phyloP scores from a whole-genome alignment of 768 basidiomycete species.

The Suillus spraguei region DNA sequence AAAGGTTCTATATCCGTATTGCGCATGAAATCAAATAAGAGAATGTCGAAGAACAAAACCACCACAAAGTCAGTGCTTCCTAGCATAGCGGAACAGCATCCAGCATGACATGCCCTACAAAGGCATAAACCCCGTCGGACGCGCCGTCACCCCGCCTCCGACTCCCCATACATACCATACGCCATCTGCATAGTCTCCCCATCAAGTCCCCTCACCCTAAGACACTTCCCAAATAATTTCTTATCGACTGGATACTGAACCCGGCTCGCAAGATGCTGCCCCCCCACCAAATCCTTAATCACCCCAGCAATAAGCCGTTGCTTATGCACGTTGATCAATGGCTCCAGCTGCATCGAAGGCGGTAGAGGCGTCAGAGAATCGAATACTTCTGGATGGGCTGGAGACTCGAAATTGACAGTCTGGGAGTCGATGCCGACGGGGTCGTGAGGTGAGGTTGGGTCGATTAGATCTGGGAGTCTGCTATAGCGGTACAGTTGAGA shows the following conservation, averaged over 20 bases:
- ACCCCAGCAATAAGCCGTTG: conserved; percentile 80
- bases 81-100: neutral
- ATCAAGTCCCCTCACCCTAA: conserved; percentile 70
- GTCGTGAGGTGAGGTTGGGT: conserved; percentile 78
- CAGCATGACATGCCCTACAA: conserved; percentile 15
- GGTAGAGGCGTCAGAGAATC: conserved; percentile 71
- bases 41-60: neutral
- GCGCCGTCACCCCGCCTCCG: conserved; percentile 11
- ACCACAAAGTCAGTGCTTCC: neutral
- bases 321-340: conserved; percentile 88
- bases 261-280: conserved; percentile 79
- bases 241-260: conserved; percentile 73
- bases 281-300: conserved; percentile 79
- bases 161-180: conserved; percentile 37
- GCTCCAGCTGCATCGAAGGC: conserved; percentile 77
- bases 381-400: conserved; percentile 80
- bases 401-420: conserved; percentile 65
- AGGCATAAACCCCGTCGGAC: conserved; percentile 23
- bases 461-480: conserved; percentile 77
- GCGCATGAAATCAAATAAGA: conserved; percentile 5
- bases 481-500: conserved; percentile 67
- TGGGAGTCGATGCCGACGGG: conserved; percentile 64
- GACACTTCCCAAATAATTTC: conserved; percentile 74
- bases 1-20: conserved; percentile 1
- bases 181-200: conserved; percentile 54